These are phyloP conservation scores for Clohesyomyces aquaticus DNA, from an alignment of 495 filamentous ascomycete species.

Conservation along the genomic window DNA sequence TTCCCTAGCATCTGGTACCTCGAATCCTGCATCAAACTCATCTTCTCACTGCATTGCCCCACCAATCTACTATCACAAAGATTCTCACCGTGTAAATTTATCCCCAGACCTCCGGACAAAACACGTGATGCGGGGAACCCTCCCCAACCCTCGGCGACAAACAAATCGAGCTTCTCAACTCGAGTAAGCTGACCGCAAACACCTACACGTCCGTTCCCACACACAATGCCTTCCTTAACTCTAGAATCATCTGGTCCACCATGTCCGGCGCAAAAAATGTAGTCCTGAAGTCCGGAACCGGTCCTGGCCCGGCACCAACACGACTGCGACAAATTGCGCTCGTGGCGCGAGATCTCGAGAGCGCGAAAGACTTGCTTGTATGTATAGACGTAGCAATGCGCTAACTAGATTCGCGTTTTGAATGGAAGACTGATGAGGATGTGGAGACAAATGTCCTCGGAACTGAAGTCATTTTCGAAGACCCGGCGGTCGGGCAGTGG, in stretches of 20 bases:
- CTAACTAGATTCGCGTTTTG: neutral
- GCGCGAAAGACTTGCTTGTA: constrained; percentile 32
- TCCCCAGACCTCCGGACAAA: no score
- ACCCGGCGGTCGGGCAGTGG: constrained; percentile 38
- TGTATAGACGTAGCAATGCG: no score
- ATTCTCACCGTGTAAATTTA: no score
- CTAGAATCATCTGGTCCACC: neutral
- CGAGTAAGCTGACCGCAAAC: constrained; percentile 12
- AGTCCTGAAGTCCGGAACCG: constrained; percentile 11
- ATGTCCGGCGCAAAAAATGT: constrained; percentile 29
- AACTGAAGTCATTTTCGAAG: constrained; percentile 43
- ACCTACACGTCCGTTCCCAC: neutral
- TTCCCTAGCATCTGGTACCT: no score
- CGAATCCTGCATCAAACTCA: no score
- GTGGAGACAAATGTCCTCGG: constrained; percentile 37
- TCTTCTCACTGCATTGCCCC: no score
- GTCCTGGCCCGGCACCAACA: constrained; percentile 19
- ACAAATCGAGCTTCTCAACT: constrained; percentile 4
- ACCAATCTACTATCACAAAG: no score
- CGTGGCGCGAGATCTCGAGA: constrained; percentile 35
- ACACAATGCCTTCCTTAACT: neutral
- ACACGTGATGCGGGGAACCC: constrained; percentile 19
- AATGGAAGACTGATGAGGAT: constrained; percentile 1
- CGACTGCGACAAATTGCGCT: constrained; percentile 44
- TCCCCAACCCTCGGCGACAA: constrained; percentile 9